phyloP scores from a whole-genome alignment of 129 eudicot genomes.

The Escallonia rubra region DNA sequence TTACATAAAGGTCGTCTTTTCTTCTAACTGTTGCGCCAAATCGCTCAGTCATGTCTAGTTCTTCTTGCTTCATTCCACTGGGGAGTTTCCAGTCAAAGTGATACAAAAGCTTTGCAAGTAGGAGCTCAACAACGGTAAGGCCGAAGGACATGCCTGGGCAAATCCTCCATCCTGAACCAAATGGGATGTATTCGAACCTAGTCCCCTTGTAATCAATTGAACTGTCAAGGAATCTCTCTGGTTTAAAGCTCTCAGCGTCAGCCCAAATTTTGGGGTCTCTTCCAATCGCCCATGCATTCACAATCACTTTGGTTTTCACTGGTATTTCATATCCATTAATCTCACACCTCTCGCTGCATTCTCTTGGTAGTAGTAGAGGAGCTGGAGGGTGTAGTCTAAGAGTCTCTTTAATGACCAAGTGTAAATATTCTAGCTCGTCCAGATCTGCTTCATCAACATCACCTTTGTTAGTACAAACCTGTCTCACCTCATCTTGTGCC shows the following conservation, averaged over 20 bases:
- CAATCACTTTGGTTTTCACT: constrained; percentile 11
- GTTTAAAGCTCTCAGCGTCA: neutral
- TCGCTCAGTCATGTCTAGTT: neutral
- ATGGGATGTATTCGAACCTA: neutral
- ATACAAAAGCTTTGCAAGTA: neutral
- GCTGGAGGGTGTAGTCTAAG: constrained; percentile 7
- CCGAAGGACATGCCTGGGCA: neutral
- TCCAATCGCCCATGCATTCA: constrained; percentile 8
- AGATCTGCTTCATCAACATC: constrained; percentile 2
- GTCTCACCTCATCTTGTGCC: constrained; percentile 13
- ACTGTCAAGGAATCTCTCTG: constrained; percentile 1
- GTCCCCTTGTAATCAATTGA: neutral
- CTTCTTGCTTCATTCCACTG: neutral
- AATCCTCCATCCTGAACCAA: neutral
- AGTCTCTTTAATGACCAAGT: constrained; percentile 7
- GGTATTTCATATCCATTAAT: constrained; percentile 13
- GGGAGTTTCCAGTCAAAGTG: constrained; percentile 4
- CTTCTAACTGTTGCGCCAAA: neutral
- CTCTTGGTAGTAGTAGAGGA: constrained; percentile 12
- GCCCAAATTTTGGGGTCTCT: constrained; percentile 1
- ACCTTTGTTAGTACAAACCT: neutral
- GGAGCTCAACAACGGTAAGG: neutral
- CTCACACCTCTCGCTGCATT: constrained; percentile 7
- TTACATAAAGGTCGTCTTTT: constrained; percentile 1
- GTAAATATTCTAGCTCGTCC: neutral